Conservation (phyloP, 495 filamentous ascomycete species). For the Xanthoparmelia taractica region DNA sequence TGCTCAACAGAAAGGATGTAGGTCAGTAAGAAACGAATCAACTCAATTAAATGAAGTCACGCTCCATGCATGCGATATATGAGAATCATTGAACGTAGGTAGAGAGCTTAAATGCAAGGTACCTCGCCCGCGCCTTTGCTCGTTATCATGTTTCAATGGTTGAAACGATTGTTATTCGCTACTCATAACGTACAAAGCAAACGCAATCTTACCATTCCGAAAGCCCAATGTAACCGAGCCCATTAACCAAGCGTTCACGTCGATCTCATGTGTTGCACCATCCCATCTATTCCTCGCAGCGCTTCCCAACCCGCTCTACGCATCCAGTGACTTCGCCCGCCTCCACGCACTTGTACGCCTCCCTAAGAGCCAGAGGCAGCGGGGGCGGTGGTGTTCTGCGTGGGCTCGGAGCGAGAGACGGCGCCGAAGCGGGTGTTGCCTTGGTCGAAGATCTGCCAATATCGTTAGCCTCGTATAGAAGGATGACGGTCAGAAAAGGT, state of each 20-base stretch:
- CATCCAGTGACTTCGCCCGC: not conserved
- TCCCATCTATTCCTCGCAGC: not conserved
- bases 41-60: conserved; percentile 5
- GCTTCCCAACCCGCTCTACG: not conserved
- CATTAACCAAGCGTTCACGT: not conserved
- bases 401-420: conserved; percentile 54
- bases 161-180: not conserved
- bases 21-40: conserved; percentile 11
- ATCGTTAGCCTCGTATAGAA: not conserved
- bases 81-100: not conserved
- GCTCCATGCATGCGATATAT: not conserved
- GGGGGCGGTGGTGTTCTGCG: conserved; percentile 29
- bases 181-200: too few species aligned
- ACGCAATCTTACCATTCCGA: too few species aligned
- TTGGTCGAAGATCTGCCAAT: conserved; percentile 61
- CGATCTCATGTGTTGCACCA: not conserved
- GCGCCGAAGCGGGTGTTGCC: conserved; percentile 63
- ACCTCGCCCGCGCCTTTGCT: not conserved
- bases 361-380: conserved; percentile 9
- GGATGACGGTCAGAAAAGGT: not conserved
- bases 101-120: too few species aligned
- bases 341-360: not conserved
- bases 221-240: not conserved
- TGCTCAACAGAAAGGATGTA: conserved; percentile 14
- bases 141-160: not conserved